phyloP scores from a whole-genome alignment of 73 alveolate species.

The Vitrella brassicaformis region DNA sequence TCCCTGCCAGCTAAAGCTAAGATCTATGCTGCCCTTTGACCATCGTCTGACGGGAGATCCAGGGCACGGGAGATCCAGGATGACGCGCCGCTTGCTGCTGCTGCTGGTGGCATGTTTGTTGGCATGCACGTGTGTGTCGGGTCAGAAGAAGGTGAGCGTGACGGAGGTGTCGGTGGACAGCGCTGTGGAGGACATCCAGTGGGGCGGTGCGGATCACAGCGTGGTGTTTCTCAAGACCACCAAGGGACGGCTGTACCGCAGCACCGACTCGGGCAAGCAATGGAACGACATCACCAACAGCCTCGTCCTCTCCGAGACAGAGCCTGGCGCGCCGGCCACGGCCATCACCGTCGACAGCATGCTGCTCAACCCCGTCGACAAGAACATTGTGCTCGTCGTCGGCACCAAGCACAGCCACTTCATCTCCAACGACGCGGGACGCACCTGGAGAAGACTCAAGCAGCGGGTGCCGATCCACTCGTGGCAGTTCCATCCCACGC shows the following conservation, averaged over 20 bases:
- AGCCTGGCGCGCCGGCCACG: too few species aligned
- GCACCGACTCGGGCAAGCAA: constrained; percentile 22
- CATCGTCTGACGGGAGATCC: too few species aligned
- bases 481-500: neutral
- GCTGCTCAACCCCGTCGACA: neutral
- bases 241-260: constrained; percentile 19
- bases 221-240: neutral
- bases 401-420: neutral
- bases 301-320: too few species aligned
- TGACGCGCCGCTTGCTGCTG: too few species aligned
- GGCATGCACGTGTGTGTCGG: too few species aligned
- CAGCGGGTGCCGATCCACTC: neutral
- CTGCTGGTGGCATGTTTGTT: too few species aligned
- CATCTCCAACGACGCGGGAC: neutral
- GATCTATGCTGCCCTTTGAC: too few species aligned
- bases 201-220: neutral
- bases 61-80: too few species aligned
- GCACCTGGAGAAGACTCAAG: neutral
- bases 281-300: constrained; percentile 37
- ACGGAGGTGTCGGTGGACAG: neutral
- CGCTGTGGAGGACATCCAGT: neutral
- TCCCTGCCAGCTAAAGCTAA: too few species aligned
- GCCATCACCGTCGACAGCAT: too few species aligned
- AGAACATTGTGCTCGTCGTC: neutral
- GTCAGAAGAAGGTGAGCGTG: too few species aligned